Base-by-base conservation (phyloP, 805 yeast genomes). In the Yueomyces sinensis region DNA sequence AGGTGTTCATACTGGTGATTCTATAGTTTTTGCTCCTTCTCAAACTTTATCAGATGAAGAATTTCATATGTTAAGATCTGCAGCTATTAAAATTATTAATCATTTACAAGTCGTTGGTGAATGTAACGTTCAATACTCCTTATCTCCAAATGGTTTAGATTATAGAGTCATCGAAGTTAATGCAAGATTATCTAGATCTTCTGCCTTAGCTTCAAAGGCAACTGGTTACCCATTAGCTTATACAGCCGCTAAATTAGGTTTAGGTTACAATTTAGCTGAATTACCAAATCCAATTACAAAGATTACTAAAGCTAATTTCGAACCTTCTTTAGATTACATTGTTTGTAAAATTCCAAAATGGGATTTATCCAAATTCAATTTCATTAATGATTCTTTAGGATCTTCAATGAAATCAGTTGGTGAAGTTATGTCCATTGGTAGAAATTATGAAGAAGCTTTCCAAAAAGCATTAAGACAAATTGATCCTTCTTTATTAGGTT, bases 91-190 rank as follows among this genome's bases (percentile, higher is more conserved):
- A 64, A 84, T 89, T 53, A 89, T 89, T 52, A 83, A 97, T 62
- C 98, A 89, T 56, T 70, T 89, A 55, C 98, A 98, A 58, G 98
- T 89, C 45, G 95, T 89, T 48, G 98, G 98, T 62, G 98, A 89
- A 66, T 89, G 98, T 74, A 89, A 89, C 59, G 94, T 89, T 42
- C 98, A 89, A 63, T 89, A 89, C 56, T 94, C 96, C 35, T 71
- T 89, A 46, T 94, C 87, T 57, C 95, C 98, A 30, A 91, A 86
- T 61, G 93, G 95, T 24, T 72, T 83, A 49, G 97, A 89, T 54
- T 89, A 81, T 69, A 76, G 97, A 58, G 94, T 89, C 42, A 91
- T 89, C 52, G 98, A 89, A 64, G 98, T 89, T 43, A 89, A 89
- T 56, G 98, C 98, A 30, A 78, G 98, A 62, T 71, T 89, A 49